These are phyloP conservation scores for Taxillus chinensis DNA, from an alignment of 164 flowering plant species.

Conservation along the genomic window DNA sequence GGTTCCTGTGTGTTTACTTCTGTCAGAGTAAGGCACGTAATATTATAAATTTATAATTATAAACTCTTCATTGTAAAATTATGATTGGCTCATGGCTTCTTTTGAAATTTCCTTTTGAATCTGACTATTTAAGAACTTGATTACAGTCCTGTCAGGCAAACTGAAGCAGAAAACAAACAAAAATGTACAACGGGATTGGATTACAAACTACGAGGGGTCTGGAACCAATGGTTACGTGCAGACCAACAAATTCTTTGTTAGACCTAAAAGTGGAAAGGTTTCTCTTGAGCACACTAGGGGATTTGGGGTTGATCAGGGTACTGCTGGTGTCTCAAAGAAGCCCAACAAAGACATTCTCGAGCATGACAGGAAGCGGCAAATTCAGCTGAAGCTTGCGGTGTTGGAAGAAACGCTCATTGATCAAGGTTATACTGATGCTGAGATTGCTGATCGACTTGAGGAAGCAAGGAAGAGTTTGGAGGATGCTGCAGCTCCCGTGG, in stretches of 20 bases:
- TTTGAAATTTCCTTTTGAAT: too few species aligned
- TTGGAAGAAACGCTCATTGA: constrained; percentile 74
- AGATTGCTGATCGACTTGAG: constrained; percentile 50
- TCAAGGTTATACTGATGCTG: constrained; percentile 79
- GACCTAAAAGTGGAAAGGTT: constrained; percentile 14
- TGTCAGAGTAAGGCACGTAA: too few species aligned
- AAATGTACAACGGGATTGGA: constrained; percentile 95
- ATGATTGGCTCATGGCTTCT: too few species aligned
- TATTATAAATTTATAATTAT: too few species aligned
- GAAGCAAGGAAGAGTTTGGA: constrained; percentile 56
- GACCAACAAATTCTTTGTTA: constrained; percentile 71
- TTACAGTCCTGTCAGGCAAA: background rate
- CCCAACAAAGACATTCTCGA: constrained; percentile 80
- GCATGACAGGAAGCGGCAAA: constrained; percentile 87
- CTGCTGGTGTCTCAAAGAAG: constrained; percentile 65
- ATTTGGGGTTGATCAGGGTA: constrained; percentile 64
- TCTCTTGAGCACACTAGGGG: constrained; percentile 15
- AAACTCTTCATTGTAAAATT: too few species aligned
- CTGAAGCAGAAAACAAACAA: background rate
- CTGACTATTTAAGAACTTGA: too few species aligned
- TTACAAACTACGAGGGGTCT: constrained; percentile 78
- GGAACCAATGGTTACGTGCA: constrained; percentile 93
- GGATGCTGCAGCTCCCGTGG: constrained; percentile 37
- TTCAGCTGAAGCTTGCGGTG: constrained; percentile 72
- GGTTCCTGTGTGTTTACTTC: too few species aligned